Evolutionary conservation across 768 basidiomycete genomes (phyloP), one percentile per base, ranked within the genome.

Genomic region (Basidioascus undulatus): DNA sequence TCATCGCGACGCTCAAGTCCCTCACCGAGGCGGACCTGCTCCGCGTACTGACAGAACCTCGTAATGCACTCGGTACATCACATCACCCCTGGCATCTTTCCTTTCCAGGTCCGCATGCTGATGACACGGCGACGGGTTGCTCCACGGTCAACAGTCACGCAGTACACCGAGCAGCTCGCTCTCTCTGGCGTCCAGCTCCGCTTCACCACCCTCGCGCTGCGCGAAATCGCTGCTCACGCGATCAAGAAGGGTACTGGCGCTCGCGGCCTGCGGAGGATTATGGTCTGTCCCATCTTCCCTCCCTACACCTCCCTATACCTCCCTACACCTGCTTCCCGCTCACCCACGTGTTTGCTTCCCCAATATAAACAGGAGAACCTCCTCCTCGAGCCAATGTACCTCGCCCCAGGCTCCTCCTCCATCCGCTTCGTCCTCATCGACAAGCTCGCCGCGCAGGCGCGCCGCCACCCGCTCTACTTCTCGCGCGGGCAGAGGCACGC

Each of bases 1-100:
- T 83, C n/a, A 66, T 86, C 27, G 79, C 87, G 4, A 72, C 82
- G 1, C 67, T 96, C 6, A 58, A 75, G 6, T 76, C 79, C 6
- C 65, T 94, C 3, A 76, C 78, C 5, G 67, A 77, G 9, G 54
- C 69, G 10, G 89, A 94, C 57, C 65, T 96, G 15, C 70, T 83
- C 21, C 70, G 76, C n/a, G 81, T 94, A 43, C 66, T 96, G 32
- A 81, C 79, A 2, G 84, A 92, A 49, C 84, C 94, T 38, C 74
- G 76, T 51, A 84, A 87, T 15, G 83, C 84, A 3, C 65, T 94
- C 12, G n/a, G n/a, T n/a, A n/a, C n/a, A n/a, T n/a, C n/a, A n/a
- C n/a, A n/a, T n/a, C 28, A n/a, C n/a, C 11, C 10, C 11, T 32
- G 10, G n/a, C n/a, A 10, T 10, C 30, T 10, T 32, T 10, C 30